Evolutionary conservation across 176 grass and related monocot species (phyloP).

Genomic region (Aegilops sharonensis): DNA sequence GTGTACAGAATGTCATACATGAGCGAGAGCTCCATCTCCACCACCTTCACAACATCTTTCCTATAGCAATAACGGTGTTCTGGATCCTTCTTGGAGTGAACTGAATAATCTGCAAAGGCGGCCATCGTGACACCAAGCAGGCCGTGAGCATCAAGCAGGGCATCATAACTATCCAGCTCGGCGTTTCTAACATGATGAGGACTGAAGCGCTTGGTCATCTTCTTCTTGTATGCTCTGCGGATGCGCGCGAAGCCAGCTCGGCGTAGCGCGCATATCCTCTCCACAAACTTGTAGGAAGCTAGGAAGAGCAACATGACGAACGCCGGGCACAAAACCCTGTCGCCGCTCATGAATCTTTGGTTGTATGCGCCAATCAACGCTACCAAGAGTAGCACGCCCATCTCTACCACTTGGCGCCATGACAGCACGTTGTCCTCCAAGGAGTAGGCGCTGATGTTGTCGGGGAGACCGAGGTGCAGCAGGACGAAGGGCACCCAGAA

Average conservation of each 20-base stretch:
- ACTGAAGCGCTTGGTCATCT: not conserved
- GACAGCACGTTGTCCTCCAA: conserved; percentile 28
- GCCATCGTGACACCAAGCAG: not conserved
- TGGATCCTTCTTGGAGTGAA: too few species aligned
- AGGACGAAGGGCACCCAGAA: not conserved
- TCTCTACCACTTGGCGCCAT: not conserved
- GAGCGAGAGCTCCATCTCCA: conserved; percentile 19
- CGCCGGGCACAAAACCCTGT: too few species aligned
- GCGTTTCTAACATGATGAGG: fast-evolving
- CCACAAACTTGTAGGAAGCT: not conserved
- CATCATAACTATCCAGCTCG: not conserved
- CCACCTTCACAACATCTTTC: not conserved
- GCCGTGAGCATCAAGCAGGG: not conserved
- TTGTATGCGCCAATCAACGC: not conserved
- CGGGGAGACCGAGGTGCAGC: conserved; percentile 34
- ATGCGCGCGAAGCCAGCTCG: not conserved
- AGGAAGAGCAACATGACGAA: not conserved
- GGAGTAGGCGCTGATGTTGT: not conserved
- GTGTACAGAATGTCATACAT: conserved; percentile 41
- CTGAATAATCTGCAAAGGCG: not conserved
- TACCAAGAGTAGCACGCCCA: too few species aligned
- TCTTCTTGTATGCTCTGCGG: not conserved
- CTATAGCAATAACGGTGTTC: not conserved
- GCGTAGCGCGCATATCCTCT: not conserved
- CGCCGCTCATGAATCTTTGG: not conserved